Evolutionary conservation across 192 early-diverging fungal genomes (phyloP), one percentile per base, ranked within the genome.

Genomic region (Backusella tarrabulga): DNA sequence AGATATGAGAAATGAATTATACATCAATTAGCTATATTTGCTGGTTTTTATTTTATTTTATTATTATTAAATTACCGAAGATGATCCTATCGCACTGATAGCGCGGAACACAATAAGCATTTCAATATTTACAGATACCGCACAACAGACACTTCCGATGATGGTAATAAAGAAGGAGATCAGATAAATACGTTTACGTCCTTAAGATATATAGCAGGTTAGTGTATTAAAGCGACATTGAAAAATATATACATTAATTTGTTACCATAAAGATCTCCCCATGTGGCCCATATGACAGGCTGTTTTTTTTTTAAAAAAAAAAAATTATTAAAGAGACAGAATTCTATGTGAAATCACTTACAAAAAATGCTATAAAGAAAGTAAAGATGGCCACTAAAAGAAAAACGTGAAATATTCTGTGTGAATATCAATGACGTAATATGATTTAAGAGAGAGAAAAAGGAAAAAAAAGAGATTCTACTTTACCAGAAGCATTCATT

Each of bases 401-500:
- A 78, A 73, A 71, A 63, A 63, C 8, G 38, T 21, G 23, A 35
- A 32, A 35, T 50, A 19, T 6, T 7, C 4, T 60, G 54, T 60
- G 54, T 60, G 54, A 60, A 60, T 60, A 60, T 11, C n/a, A 26
- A 32, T 60, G 54, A 60, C 54, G 3, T 60, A 60, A 60, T 60
- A 11, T 50, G 6, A 50, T 60, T 60, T 60, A 60, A 60, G 17
- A 8, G 19, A n/a, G 52, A 40, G 0, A 40, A 11, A 11, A 9
- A 40, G 3, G 35, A 38, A 32, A 50, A 4, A 46, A 38, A 5
- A 34, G 69, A 54, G 12, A 56, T 38, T 36, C 11, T 34, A 17
- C 56, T 52, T 77, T 81, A 81, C 80, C 34, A 42, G 76, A 77
- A 38, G 76, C 76, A 71, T 81, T 81, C 7, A 81, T 56, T 8